Conservation (phyloP, 306 rosid species). For the Psophocarpus tetragonolobus region DNA sequence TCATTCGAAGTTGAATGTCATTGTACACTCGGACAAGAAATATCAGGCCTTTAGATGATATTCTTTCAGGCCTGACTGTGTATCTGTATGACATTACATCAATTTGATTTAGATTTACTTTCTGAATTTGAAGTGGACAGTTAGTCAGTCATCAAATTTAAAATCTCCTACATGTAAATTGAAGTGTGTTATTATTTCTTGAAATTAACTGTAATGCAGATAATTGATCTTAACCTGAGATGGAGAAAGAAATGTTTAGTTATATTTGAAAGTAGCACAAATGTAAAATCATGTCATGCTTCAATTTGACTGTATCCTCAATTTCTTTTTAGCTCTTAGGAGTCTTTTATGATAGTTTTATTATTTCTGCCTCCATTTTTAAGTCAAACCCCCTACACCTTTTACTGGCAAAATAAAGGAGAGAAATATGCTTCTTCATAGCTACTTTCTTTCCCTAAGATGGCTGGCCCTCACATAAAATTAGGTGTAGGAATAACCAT, state of each 20-base stretch:
- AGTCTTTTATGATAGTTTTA: not conserved
- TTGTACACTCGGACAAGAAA: not conserved
- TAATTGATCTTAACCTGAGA: not conserved
- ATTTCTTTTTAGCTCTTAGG: constrained; percentile 8
- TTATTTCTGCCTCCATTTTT: not conserved
- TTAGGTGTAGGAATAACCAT: not conserved
- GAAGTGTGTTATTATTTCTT: not conserved
- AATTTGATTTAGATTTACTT: not conserved
- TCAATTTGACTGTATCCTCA: not conserved
- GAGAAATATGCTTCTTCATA: not conserved
- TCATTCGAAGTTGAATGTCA: not conserved
- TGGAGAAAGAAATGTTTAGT: not conserved
- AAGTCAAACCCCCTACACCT: not conserved
- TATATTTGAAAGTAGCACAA: not conserved
- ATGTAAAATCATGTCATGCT: not conserved
- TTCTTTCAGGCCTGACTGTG: not conserved
- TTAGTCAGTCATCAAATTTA: constrained; percentile 11
- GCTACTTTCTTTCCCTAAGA: not conserved
- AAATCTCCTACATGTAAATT: not conserved
- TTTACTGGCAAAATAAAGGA: not conserved
- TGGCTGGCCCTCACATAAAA: not conserved
- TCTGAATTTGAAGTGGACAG: constrained; percentile 11
- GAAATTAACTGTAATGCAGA: not conserved
- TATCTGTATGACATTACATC: not conserved
- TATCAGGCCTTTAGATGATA: not conserved